Base-by-base conservation (phyloP, 352 stramenopile species). In the Pythium utonaiense region DNA sequence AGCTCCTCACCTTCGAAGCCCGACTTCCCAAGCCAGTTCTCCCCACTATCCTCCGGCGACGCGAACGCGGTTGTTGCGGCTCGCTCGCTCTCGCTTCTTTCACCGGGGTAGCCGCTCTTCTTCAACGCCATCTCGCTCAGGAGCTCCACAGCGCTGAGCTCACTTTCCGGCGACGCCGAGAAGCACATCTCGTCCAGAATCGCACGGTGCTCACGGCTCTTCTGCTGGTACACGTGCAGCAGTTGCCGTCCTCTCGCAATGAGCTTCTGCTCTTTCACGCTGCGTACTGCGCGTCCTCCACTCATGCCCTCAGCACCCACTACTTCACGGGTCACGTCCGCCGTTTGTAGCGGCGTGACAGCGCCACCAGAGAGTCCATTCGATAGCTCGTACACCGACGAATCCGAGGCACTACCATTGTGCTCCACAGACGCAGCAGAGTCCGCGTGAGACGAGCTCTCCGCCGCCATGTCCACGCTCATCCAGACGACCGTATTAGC, bases 211-310 rank as follows among this genome's bases (percentile, higher is more conserved):
- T 74, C 69, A 28, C 24, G 36, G 60, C 80, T 78, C 53, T 80
- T 71, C 19, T 55, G 69, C 52, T 86, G 78, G 53, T 82, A 88
- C 17, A 66, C 44, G 6, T 72, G 66, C 16, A 88, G 57, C 44
- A 88, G 50, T 7, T 67, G 45, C 27, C 63, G 67, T 16, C 78
- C 78, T 19, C 78, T 65, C 10, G 73, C 67, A 22, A 88, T 80
- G 21, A 88, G 68, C 45, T 80, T 61, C 21, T 53, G 50, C 42
- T 86, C 66, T 24, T 31, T 64, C 8, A 19, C 34, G 31, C 30
- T 65, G 38, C 64, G 58, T 21, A 40, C 22, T 19, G 40, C 49
- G 45, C 31, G 36, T 16, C 17, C 28, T 28, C 17, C 16, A 16
- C 22, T 25, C n/a, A n/a, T n/a, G 52, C 27, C 34, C 10, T 30